Base-by-base conservation (phyloP, 257 asterid species). In the Verbena officinalis region DNA sequence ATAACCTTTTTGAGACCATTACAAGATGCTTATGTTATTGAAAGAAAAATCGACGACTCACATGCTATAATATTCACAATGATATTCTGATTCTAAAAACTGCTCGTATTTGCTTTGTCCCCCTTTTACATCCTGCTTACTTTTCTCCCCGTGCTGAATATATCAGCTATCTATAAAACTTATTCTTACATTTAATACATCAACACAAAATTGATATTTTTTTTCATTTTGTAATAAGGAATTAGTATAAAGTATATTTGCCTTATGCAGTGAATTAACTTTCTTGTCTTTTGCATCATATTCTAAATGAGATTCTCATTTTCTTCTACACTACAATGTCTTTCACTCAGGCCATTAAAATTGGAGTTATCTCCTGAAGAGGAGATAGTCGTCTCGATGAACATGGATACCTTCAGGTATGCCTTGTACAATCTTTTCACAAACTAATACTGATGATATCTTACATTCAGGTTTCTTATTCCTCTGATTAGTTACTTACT, bases 281-380 rank as follows among this genome's bases (percentile, higher is more conserved):
- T n/a, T n/a, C n/a, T n/a, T n/a, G n/a, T n/a, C n/a, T n/a, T n/a
- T n/a, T n/a, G n/a, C n/a, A n/a, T n/a, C 20, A 17, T 10, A 39
- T 70, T 45, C 53, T 31, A 16, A 23, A 43, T 54, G 59, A 58
- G 34, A 58, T 46, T 40, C 43, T 66, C 61, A 7, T 54, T 50
- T 62, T 64, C 51, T 58, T 40, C 58, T 69, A 62, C 56, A 30
- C 55, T 44, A 21, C 19, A 4, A n/a, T 56, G 39, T 53, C 42
- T 62, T 73, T 68, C 46, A 55, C 73, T 65, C 77, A 93, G 99
- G 80, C 96, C 95, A 52, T 75, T 93, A 81, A 81, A 65, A 58
- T 51, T 93, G 84, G 96, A 93, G 73, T 76, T 93, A 67, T 85
- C 97, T 62, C 97, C 99, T 68, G 96, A 87, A 80, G 99, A 93